Base-by-base conservation (phyloP, 1,139 yeast genomes). In the Magnusiomyces paraingens region DNA sequence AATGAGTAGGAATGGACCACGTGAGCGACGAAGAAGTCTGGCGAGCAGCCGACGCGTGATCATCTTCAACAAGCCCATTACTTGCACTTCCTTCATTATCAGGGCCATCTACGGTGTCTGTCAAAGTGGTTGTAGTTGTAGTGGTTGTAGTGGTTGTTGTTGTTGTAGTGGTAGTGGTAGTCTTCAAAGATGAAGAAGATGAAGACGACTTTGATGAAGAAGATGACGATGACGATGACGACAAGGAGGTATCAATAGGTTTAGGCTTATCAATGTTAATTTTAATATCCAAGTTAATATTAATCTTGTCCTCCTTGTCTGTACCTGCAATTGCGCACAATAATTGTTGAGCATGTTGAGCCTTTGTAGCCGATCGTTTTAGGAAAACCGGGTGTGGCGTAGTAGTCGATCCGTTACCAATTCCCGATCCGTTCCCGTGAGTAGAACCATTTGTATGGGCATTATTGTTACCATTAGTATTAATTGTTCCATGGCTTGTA, bases 161-260 rank as follows among this genome's bases (percentile, higher is more conserved):
- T 5, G 46, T 43, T 4, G 46, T 43, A 3, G 46, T 43, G n/a
- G 46, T 43, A 3, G 46, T 43, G 29, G 46, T 43, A 11, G 46
- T 43, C 5, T 6, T 11, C n/a, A 21, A 12, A 21, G 46, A 38
- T 10, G 41, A 38, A 10, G 41, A n/a, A 3, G 17, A 14, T 3
- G 41, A 38, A 38, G 41, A 38, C 18, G 18, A 38, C n/a, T n/a
- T n/a, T n/a, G 14, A 32, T n/a, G n/a, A n/a, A 5, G 32, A 26
- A 4, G 32, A 26, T 8, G 4, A 4, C 18, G 41, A 38, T 38
- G 17, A 38, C 18, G 17, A 38, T 10, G 18, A 38, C 41, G 17
- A 15, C 18, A 14, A 38, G 41, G 15, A 38, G 11, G 41, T n/a
- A n/a, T 17, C 44, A 22, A 11, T 12, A 12, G 44, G 21, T 4